Evolutionary conservation across 129 eudicot species (phyloP), one percentile per base, ranked within the genome.

Genomic region (Tagetes erecta): DNA sequence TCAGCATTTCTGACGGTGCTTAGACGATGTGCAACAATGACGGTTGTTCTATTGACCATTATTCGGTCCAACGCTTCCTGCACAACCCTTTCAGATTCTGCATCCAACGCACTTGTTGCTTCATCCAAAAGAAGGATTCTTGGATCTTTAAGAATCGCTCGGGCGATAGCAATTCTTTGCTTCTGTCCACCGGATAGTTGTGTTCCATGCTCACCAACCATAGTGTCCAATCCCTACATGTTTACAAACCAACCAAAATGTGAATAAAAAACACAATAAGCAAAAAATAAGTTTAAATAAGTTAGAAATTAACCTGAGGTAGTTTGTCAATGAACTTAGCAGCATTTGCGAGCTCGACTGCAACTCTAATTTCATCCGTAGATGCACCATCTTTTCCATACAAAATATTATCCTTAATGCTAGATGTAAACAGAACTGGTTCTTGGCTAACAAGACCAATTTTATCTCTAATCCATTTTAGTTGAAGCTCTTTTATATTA

Each of bases 401-500:
- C 14, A 88, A 85, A 44, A 91, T 91, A 67, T 91, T 87, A 35
- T 91, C 97, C 91, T 78, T 91, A 34, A 91, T 87, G 84, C 91
- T 91, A 34, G 86, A 81, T 51, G 97, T 72, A 81, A 91, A 91
- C 62, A 91, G 77, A 50, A 88, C 91, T 0, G 95, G 97, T 79
- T 91, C 97, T 86, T 91, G 97, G 83, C 97, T 88, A 51, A 91
- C 97, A 51, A 91, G 97, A 73, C 95, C 91, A 13, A 91, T 88
- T 74, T 91, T 88, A 53, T 82, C 79, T 73, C 97, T 91, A 6
- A 88, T 84, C 94, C 97, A 91, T 77, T 86, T 91, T 5, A 91
- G 88, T 60, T 91, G 94, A 66, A 82, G 78, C 49, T 91, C 91
- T 69, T 87, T 87, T 20, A 91, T 82, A 84, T 84, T 87, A 37